phyloP scores from a whole-genome alignment of 116 monocot species.

The Phalaenopsis hybrid region DNA sequence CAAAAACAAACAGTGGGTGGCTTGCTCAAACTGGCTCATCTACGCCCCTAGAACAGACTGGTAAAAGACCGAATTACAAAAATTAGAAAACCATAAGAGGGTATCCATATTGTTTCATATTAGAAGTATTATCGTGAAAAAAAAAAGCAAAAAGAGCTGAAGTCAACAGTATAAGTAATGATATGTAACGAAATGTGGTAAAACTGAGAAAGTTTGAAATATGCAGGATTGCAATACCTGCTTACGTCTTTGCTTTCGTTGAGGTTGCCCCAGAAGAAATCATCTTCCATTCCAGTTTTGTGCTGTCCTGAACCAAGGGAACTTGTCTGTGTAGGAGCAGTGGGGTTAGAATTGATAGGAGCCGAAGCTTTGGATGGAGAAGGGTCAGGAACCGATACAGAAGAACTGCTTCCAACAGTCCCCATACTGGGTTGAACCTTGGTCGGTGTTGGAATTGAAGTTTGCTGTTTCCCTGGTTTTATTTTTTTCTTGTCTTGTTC shows the following conservation, averaged over 20 bases:
- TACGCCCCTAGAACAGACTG: background rate
- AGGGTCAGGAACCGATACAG: constrained; percentile 43
- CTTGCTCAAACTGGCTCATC: too few relatives aligned
- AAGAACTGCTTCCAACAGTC: constrained; percentile 37
- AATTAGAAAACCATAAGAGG: too few relatives aligned
- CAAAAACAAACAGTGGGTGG: too few relatives aligned
- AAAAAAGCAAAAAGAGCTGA: too few relatives aligned
- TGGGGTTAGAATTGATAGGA: constrained; percentile 12
- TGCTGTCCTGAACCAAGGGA: constrained; percentile 22
- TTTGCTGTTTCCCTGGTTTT: constrained; percentile 31
- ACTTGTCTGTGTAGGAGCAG: constrained; percentile 24
- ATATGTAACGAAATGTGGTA: background rate
- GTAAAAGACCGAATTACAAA: background rate
- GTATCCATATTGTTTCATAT: too few relatives aligned
- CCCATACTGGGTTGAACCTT: constrained; percentile 29
- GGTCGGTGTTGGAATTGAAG: constrained; percentile 29
- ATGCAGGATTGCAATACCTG: constrained; percentile 26
- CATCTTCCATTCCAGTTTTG: constrained; percentile 71
- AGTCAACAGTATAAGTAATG: too few relatives aligned
- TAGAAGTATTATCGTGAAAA: too few relatives aligned
- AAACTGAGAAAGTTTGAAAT: background rate
- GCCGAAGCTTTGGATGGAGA: constrained; percentile 44
- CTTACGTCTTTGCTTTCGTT: constrained; percentile 59
- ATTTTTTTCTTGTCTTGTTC: constrained; percentile 67
- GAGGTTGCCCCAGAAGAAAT: constrained; percentile 89